phyloP scores from a whole-genome alignment of 2,329 filamentous ascomycete species.

The Chlorencoelia australis region DNA sequence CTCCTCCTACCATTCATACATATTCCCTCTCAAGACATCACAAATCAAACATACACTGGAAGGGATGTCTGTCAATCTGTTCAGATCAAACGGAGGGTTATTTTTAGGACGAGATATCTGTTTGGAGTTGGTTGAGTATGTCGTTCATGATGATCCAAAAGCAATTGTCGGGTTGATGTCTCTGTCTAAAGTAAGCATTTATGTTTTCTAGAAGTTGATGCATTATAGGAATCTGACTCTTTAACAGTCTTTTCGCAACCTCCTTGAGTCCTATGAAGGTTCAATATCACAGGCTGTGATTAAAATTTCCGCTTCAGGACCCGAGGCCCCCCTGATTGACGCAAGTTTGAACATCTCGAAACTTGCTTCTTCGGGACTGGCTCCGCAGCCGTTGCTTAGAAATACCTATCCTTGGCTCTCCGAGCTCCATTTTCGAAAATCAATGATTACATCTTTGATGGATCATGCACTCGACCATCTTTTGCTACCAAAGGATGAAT shows the following conservation, averaged over 20 bases:
- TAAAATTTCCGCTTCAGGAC: not conserved
- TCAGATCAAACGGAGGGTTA: not conserved
- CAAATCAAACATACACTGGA: too few species aligned
- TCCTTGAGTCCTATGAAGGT: conserved; percentile 3
- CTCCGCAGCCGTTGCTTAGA: too few species aligned
- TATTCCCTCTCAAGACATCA: too few species aligned
- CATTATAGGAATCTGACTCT: not conserved
- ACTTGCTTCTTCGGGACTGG: not conserved
- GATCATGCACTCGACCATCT: too few species aligned
- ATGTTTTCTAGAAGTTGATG: not conserved
- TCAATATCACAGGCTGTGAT: not conserved
- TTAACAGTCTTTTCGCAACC: conserved; percentile 1
- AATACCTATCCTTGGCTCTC: too few species aligned
- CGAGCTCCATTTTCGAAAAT: too few species aligned
- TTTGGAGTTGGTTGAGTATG: conserved; percentile 1
- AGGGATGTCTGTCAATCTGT: conserved; percentile 1
- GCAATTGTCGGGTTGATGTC: not conserved
- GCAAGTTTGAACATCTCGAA: not conserved
- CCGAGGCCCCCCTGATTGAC: not conserved
- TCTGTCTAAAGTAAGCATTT: conserved; percentile 2
- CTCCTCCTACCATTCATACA: too few species aligned
- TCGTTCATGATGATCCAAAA: not conserved
- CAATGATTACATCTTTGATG: too few species aligned
- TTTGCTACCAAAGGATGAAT: too few species aligned
- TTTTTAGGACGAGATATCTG: conserved; percentile 3